These are phyloP conservation scores for Gloeostereum incarnatum DNA, from an alignment of 768 basidiomycete species.

Conservation along the genomic window DNA sequence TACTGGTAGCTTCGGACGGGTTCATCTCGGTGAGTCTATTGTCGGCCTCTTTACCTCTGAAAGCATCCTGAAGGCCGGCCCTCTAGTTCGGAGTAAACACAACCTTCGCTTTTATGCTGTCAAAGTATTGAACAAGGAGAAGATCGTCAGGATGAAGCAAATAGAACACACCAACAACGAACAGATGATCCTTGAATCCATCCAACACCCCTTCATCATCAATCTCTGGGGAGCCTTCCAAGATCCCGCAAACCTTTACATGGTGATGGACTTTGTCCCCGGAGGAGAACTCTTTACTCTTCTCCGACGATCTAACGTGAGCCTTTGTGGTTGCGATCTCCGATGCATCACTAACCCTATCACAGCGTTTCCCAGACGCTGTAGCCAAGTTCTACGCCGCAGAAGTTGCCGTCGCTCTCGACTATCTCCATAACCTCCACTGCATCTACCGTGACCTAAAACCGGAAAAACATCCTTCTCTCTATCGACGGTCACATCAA, in stretches of 20 bases:
- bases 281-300: slow-evolving; percentile 97
- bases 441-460: slow-evolving; percentile 98
- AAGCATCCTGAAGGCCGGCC: slow-evolving; percentile 7
- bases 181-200: slow-evolving; percentile 72
- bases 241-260: slow-evolving; percentile 87
- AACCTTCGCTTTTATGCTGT: slow-evolving; percentile 95
- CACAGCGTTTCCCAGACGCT: slow-evolving; percentile 87
- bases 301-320: slow-evolving; percentile 78
- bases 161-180: slow-evolving; percentile 98
- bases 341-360: slow-evolving; percentile 10
- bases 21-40: slow-evolving; percentile 63
- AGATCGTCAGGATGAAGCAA: slow-evolving; percentile 88
- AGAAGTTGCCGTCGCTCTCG: slow-evolving; percentile 87
- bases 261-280: slow-evolving; percentile 96
- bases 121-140: slow-evolving; percentile 91
- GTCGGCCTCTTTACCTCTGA: slow-evolving; percentile 2
- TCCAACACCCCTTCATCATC: slow-evolving; percentile 90
- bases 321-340: slow-evolving; percentile 18
- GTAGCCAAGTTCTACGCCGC: slow-evolving; percentile 98
- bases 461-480: slow-evolving; percentile 91
- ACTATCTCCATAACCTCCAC: slow-evolving; percentile 76
- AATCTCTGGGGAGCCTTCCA: slow-evolving; percentile 97
- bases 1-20: slow-evolving; percentile 96
- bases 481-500: slow-evolving; percentile 96
- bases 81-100: slow-evolving; percentile 78